Conservation (phyloP, 805 yeast genomes). For the Nakazawaea pomicola region DNA sequence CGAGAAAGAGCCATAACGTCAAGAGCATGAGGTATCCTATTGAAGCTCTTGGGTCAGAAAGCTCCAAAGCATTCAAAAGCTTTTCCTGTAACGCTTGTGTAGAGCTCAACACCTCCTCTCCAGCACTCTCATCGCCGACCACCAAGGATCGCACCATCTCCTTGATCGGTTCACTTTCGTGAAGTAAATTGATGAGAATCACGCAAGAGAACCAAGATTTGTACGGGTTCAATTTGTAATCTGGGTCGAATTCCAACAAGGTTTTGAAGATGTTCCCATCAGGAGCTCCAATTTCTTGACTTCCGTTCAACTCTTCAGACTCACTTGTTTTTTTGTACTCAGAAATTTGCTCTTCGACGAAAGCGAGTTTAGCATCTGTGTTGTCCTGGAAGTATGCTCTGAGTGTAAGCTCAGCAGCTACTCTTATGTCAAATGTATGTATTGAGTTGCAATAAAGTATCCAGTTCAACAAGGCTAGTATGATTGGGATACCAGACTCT, state of each 20-base stretch:
- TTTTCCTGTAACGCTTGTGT: conserved; percentile 78
- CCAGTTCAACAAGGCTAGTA: conserved; percentile 79
- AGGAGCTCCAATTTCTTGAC: conserved; percentile 20
- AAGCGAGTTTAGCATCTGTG: conserved; percentile 51
- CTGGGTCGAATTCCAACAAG: conserved; percentile 72
- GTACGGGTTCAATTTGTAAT: conserved; percentile 75
- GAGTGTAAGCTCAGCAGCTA: conserved; percentile 62
- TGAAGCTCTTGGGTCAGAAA: conserved; percentile 67
- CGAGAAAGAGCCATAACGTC: conserved; percentile 74
- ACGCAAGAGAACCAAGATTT: conserved; percentile 78
- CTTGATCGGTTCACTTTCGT: conserved; percentile 46
- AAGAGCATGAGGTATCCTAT: conserved; percentile 75
- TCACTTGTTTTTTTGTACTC: conserved; percentile 25
- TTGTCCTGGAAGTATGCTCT: conserved; percentile 67
- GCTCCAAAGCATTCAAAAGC: conserved; percentile 56
- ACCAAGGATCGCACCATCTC: conserved; percentile 42
- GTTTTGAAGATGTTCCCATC: conserved; percentile 63
- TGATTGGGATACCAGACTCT: conserved; percentile 51
- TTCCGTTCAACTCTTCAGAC: conserved; percentile 2
- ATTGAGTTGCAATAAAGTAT: conserved; percentile 72
- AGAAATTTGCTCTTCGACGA: conserved; percentile 62
- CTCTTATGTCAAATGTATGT: conserved; percentile 77
- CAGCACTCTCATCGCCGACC: conserved; percentile 53
- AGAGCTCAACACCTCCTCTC: conserved; percentile 65
- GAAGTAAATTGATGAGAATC: conserved; percentile 57